Percentiles rank a stretch among this genome's conserved stretches.
Conservation (phyloP, 1,284 basidiomycete species). For the Ceratobasidium papillatum region DNA sequence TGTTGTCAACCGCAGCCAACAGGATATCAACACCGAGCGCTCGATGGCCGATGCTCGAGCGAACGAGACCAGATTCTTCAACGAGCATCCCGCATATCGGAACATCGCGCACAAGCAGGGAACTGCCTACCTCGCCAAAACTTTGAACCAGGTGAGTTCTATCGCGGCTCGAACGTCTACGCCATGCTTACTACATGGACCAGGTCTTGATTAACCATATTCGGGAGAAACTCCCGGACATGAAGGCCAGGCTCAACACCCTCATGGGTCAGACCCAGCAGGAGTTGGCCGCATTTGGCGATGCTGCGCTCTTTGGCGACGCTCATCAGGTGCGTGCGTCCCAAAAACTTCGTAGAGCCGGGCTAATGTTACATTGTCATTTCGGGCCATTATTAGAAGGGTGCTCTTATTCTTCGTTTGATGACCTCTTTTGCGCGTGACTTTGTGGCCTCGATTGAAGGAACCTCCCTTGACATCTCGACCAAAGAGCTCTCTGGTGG, state of each 20-base stretch:
- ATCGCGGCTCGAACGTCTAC: background rate
- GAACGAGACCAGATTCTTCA: constrained; percentile 93
- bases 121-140: constrained; percentile 93
- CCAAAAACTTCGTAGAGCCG: background rate
- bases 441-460: constrained; percentile 97
- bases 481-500: constrained; percentile 99
- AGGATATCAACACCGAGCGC: constrained; percentile 94
- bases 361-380: background rate
- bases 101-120: constrained; percentile 98
- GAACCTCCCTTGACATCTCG: constrained; percentile 95
- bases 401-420: constrained; percentile 86
- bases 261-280: constrained; percentile 99
- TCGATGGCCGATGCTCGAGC: constrained; percentile 86
- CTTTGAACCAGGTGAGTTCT: constrained; percentile 82
- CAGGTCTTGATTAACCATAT: constrained; percentile 98
- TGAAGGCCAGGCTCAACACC: constrained; percentile 98
- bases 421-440: constrained; percentile 99
- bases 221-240: constrained; percentile 97
- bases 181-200: constrained; percentile 5
- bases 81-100: constrained; percentile 87
- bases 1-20: constrained; percentile 96
- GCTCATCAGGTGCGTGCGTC: constrained; percentile 71
- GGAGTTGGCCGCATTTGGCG: constrained; percentile 96
- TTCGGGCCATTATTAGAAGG: constrained; percentile 60
- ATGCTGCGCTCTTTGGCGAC: constrained; percentile 92